phyloP scores from a whole-genome alignment of 176 grass and related monocot species.

The Pontederia paniculata region DNA sequence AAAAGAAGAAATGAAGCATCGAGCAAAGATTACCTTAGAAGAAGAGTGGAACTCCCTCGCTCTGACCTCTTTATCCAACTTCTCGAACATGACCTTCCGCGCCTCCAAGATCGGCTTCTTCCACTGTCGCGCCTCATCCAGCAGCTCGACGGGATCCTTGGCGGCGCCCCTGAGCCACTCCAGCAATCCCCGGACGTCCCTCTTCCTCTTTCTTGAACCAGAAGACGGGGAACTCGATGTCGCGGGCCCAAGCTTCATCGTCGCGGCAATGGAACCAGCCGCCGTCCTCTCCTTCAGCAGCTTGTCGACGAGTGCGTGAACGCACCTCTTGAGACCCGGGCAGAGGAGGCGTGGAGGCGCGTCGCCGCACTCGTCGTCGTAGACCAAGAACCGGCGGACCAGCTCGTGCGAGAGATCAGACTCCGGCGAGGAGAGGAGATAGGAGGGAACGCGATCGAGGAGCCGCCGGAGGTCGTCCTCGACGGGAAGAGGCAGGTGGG shows the following conservation, averaged over 20 bases:
- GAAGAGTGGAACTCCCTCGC: conserved; percentile 33
- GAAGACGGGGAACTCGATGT: not conserved
- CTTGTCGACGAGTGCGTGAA: not conserved
- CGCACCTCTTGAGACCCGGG: not conserved
- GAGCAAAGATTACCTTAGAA: conserved; percentile 20
- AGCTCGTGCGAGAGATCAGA: no score
- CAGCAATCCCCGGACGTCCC: conserved; percentile 36
- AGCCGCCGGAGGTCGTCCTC: not conserved
- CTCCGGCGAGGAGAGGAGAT: not conserved
- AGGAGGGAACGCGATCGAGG: not conserved
- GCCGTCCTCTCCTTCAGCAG: no score
- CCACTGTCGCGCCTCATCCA: conserved; percentile 17
- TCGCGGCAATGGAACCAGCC: not conserved
- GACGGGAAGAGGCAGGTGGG: not conserved
- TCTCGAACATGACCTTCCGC: conserved; percentile 49
- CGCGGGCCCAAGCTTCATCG: not conserved
- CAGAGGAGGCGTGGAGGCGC: not conserved
- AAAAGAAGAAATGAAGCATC: no score
- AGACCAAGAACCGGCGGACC: no score
- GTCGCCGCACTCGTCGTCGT: no score
- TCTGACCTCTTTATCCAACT: conserved; percentile 35
- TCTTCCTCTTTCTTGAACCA: not conserved
- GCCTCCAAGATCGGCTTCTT: conserved; percentile 40
- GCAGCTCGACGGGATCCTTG: conserved; percentile 34
- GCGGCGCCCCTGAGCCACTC: conserved; percentile 44